Evolutionary conservation across 177 flowering plant species (phyloP), one percentile per base, ranked within the genome.

Genomic region (Vitis hybrid): DNA sequence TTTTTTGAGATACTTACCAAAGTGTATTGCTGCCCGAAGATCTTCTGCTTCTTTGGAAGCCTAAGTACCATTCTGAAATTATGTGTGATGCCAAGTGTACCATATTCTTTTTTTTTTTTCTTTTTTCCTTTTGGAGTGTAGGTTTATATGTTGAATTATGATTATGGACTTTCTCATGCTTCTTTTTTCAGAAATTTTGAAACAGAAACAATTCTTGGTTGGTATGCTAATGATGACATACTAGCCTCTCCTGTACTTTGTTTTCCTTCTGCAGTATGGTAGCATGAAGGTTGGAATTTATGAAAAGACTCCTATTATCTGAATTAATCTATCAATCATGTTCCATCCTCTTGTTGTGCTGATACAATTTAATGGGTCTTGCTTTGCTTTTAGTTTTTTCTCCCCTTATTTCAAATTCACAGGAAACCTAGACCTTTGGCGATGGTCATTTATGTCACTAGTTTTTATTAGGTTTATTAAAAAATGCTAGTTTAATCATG

Each of bases 1-100:
- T 46, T 48, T 82, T 60, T 64, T 77, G 13, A 66, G 66, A 56
- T 91, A 85, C 84, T 68, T 93, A 32, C 90, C 90, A 13, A 87
- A 74, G 49, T 87, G 87, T 63, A 73, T 78, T 16, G 70, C 73
- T 56, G 57, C 68, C 27, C 51, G 75, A 11, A 64, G 69, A 60
- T 76, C 73, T 68, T 72, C 80, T 72, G 74, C 80, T 72, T 67
- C 78, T 67, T 74, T 68, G 35, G 70, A 74, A 71, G 65, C 76
- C 55, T 74, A 76, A 76, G 56, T 58, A 54, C 40, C 14, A 55
- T 46, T 70, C 59, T 65, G 19, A 16, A 65, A 64, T 60, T 48
- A 64, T 24, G 61, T 65, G 46, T 60, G 52, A 54, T 73, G 57
- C 63, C 48, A 71, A 70, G 12, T 78, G 80, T 76, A 78, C 56